Conservation (phyloP, 2,329 filamentous ascomycete species). For the Podosphaera aphanis region DNA sequence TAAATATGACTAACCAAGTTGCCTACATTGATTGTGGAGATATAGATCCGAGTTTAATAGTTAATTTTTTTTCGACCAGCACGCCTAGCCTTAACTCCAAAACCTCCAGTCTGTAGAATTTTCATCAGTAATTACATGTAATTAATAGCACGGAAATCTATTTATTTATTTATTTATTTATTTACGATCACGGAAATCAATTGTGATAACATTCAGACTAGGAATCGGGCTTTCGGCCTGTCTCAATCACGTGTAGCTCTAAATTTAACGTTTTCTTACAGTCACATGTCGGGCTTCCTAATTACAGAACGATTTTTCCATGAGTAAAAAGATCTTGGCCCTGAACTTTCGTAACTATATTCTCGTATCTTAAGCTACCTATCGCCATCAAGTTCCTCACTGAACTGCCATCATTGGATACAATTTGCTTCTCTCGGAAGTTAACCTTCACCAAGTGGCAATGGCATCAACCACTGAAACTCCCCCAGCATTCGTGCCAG, state of each 20-base stretch:
- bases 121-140: too few relatives aligned
- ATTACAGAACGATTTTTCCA: neutral
- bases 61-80: too few relatives aligned
- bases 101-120: too few relatives aligned
- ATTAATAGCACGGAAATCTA: too few relatives aligned
- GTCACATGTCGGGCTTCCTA: neutral
- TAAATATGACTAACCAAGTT: too few relatives aligned
- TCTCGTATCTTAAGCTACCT: neutral
- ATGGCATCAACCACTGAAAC: slow-evolving; percentile 30
- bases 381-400: neutral
- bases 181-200: too few relatives aligned
- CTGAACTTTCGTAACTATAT: neutral
- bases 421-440: neutral
- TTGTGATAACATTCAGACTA: too few relatives aligned
- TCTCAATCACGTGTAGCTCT: neutral
- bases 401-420: neutral
- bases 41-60: too few relatives aligned
- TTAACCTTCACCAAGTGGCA: slow-evolving; percentile 1
- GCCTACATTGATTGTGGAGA: too few relatives aligned
- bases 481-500: slow-evolving; percentile 53
- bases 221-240: too few relatives aligned
- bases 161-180: too few relatives aligned
- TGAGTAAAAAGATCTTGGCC: neutral
- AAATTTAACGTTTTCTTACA: neutral
- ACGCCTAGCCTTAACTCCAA: too few relatives aligned